Conservation (phyloP, 352 stramenopile species). For the Halophytophthora polymorphica region DNA sequence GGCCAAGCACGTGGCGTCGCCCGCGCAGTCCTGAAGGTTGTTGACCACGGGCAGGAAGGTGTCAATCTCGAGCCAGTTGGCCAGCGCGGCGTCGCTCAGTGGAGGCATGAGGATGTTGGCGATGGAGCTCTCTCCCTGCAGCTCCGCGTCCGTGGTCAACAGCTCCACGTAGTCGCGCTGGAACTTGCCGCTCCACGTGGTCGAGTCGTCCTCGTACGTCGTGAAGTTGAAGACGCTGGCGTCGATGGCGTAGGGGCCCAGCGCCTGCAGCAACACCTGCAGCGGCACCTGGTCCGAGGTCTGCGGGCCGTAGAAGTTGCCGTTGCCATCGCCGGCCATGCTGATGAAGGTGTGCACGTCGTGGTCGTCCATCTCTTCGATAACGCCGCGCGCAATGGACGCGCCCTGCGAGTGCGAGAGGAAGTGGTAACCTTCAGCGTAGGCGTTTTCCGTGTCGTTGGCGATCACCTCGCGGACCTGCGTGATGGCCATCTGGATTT, state of each 20-base stretch:
- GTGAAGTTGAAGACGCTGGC: slow-evolving; percentile 31
- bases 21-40: slow-evolving; percentile 22
- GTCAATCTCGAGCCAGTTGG: slow-evolving; percentile 33
- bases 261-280: slow-evolving; percentile 32
- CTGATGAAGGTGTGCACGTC: slow-evolving; percentile 49
- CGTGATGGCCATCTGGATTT: slow-evolving; percentile 44
- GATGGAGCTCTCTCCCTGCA: slow-evolving; percentile 31
- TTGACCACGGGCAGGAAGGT: slow-evolving; percentile 38
- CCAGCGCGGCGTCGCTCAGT: slow-evolving; percentile 11
- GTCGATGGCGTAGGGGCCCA: slow-evolving; percentile 35
- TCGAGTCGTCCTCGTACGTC: slow-evolving; percentile 23
- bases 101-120: slow-evolving; percentile 32
- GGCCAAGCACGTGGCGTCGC: slow-evolving; percentile 8
- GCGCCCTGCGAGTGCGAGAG: slow-evolving; percentile 49
- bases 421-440: slow-evolving; percentile 49
- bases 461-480: slow-evolving; percentile 34
- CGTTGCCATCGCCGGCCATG: slow-evolving; percentile 45
- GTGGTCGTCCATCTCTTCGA: slow-evolving; percentile 61
- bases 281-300: slow-evolving; percentile 27
- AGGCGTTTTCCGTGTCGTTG: slow-evolving; percentile 22
- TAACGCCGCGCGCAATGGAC: slow-evolving; percentile 39
- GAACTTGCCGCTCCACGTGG: slow-evolving; percentile 32
- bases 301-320: slow-evolving; percentile 54
- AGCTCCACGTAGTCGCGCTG: slow-evolving; percentile 36
- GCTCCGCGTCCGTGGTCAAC: slow-evolving; percentile 14